Evolutionary conservation across 2,329 filamentous ascomycete species (phyloP).

Genomic region (Cryphonectria naterciae): DNA sequence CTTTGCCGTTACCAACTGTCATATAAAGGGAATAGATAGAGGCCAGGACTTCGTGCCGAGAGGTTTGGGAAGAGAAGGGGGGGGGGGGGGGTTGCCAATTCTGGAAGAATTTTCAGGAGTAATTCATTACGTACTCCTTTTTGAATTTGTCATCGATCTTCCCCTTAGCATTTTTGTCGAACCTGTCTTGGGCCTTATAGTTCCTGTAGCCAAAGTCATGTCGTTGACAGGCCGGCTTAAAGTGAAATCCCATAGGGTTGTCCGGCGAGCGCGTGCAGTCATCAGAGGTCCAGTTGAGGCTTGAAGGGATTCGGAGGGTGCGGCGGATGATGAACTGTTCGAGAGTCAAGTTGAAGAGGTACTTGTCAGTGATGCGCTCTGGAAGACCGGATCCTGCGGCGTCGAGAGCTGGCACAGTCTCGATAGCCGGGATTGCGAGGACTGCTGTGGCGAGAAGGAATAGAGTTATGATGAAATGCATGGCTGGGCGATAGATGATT

Average conservation of each 20-base stretch:
- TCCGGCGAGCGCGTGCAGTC: slow-evolving; percentile 48
- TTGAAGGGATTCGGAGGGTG: slow-evolving; percentile 44
- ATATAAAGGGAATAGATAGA: neutral
- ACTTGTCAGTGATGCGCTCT: slow-evolving; percentile 44
- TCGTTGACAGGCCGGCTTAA: slow-evolving; percentile 51
- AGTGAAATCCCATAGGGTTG: slow-evolving; percentile 50
- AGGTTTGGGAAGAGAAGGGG: neutral
- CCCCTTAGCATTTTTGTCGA: slow-evolving; percentile 46
- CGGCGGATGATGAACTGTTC: slow-evolving; percentile 46
- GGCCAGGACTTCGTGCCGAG: neutral
- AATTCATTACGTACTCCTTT: slow-evolving; percentile 41
- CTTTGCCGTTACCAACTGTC: neutral
- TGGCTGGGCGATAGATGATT: neutral
- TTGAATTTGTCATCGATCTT: slow-evolving; percentile 56
- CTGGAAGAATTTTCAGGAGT: too few species aligned
- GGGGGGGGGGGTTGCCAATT: neutral
- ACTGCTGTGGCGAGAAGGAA: neutral
- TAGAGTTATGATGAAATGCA: neutral
- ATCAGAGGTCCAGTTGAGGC: slow-evolving; percentile 47
- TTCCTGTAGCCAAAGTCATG: slow-evolving; percentile 63
- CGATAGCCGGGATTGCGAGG: neutral
- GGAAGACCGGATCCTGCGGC: neutral
- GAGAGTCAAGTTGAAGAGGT: slow-evolving; percentile 51
- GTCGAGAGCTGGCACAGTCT: neutral
- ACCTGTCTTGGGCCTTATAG: slow-evolving; percentile 53